These are phyloP conservation scores for Fusarium floridanum DNA, from an alignment of 2,329 filamentous ascomycete genomes.

Conservation along the genomic window DNA sequence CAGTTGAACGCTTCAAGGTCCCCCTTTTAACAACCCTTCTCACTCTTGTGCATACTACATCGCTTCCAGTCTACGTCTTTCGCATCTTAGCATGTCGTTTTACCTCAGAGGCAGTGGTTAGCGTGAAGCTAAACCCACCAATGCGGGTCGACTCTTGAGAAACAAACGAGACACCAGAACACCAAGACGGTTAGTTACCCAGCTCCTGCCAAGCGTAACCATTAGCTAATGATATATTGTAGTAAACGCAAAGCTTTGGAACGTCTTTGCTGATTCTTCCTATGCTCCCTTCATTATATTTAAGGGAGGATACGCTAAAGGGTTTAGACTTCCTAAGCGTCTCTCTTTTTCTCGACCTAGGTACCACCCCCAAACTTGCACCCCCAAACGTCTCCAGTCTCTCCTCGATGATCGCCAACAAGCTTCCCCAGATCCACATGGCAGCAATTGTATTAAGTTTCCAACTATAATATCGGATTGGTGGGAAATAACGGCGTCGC, in stretches of 20 bases:
- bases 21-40: neutral
- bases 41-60: neutral
- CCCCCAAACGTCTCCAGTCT: neutral
- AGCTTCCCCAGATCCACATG: neutral
- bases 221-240: too few species aligned
- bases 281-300: too few species aligned
- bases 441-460: neutral
- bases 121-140: neutral
- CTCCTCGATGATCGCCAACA: neutral
- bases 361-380: neutral
- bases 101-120: neutral
- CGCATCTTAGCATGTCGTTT: neutral
- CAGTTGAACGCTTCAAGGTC: neutral
- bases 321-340: too few species aligned
- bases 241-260: too few species aligned
- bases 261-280: too few species aligned
- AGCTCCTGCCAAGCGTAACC: too few species aligned
- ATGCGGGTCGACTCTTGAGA: too few species aligned
- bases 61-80: neutral
- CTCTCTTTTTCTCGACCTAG: too few species aligned
- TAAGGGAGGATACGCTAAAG: too few species aligned
- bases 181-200: too few species aligned
- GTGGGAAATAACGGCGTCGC: neutral
- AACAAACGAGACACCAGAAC: too few species aligned
- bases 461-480: conserved; percentile 1